These are phyloP conservation scores for Pulveroboletus sp. DNA, from an alignment of 768 basidiomycete species.

Conservation along the genomic window DNA sequence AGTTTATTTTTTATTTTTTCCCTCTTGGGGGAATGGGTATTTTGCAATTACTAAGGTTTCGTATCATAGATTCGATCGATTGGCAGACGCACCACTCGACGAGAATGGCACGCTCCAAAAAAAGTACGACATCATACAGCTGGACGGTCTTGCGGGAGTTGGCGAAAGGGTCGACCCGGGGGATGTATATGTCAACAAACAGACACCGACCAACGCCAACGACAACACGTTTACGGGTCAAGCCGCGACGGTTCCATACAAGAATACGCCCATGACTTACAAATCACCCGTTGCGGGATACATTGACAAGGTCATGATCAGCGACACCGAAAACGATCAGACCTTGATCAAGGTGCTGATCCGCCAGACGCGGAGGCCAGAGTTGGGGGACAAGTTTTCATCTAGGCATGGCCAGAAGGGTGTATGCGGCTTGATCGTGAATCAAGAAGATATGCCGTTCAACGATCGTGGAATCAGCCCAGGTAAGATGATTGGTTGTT, in stretches of 20 bases:
- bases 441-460: conserved; percentile 99
- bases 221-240: conserved; percentile 87
- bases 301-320: conserved; percentile 97
- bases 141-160: conserved; percentile 91
- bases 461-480: conserved; percentile 96
- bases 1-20: conserved; percentile 36
- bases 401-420: conserved; percentile 98
- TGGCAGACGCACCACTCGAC: conserved; percentile 88
- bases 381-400: conserved; percentile 98
- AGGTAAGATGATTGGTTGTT: conserved; percentile 45
- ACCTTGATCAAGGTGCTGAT: conserved; percentile 96
- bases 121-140: conserved; percentile 87
- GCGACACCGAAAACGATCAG: conserved; percentile 95
- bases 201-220: conserved; percentile 91
- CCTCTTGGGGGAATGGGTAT: conserved; percentile 7
- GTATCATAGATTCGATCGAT: conserved; percentile 73
- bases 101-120: conserved; percentile 78
- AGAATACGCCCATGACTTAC: conserved; percentile 89
- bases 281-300: conserved; percentile 92
- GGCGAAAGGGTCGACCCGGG: conserved; percentile 92
- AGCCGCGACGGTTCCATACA: conserved; percentile 81
- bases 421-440: conserved; percentile 97
- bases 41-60: conserved; percentile 4
- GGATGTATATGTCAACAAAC: conserved; percentile 96
- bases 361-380: conserved; percentile 93